Evolutionary conservation across 768 basidiomycete genomes (phyloP).

Genomic region (Lentinula sp.): DNA sequence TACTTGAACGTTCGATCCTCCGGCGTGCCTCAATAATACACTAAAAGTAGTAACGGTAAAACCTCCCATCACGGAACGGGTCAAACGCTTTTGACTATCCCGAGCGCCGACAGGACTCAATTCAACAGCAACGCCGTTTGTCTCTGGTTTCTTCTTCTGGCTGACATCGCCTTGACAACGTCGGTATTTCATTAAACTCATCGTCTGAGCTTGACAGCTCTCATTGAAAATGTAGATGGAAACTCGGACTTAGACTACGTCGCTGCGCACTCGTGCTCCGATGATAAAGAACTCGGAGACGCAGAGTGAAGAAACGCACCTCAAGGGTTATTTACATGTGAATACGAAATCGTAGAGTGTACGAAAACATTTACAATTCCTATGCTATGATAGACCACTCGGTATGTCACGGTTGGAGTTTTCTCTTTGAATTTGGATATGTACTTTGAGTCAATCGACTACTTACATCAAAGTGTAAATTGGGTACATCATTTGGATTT

Average conservation of each 20-base stretch:
- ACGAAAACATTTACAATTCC: too few species aligned
- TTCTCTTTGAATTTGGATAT: too few species aligned
- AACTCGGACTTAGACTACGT: conserved; percentile 11
- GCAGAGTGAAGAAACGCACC: too few species aligned
- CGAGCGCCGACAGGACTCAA: not conserved
- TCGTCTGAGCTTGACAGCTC: not conserved
- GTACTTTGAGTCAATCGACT: too few species aligned
- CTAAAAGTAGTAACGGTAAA: not conserved
- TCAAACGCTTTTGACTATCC: not conserved
- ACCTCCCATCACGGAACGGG: not conserved
- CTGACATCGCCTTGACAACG: conserved; percentile 12
- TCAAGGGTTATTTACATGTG: too few species aligned
- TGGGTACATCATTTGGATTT: too few species aligned
- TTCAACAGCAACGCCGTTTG: not conserved
- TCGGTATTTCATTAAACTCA: not conserved
- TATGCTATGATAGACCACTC: too few species aligned
- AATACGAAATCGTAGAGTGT: too few species aligned
- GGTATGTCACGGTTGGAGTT: too few species aligned
- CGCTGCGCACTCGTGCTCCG: too few species aligned
- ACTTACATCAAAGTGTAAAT: too few species aligned
- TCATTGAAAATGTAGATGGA: not conserved
- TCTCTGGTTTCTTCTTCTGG: conserved; percentile 8
- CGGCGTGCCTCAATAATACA: not conserved
- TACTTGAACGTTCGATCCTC: not conserved
- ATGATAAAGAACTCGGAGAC: too few species aligned